Evolutionary conservation across 768 basidiomycete species (phyloP), one percentile per base, ranked within the genome.

Genomic region (Hydnum rufescens): DNA sequence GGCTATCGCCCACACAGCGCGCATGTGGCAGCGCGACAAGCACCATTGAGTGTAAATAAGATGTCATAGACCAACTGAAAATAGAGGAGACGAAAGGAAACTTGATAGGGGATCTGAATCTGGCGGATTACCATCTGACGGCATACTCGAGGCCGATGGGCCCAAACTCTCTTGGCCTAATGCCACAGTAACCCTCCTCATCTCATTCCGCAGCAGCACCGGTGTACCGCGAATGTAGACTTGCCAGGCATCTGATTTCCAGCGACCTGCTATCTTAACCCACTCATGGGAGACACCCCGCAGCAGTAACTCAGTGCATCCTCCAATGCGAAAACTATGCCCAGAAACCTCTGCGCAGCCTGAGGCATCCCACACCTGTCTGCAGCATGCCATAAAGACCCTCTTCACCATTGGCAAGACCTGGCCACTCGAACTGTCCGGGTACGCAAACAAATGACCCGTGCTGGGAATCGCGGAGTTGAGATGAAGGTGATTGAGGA

Each of bases 251-350:
- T 54, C 47, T 4, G 57, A 59, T 6, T 22, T 30, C 57, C 58
- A 59, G 2, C 58, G 36, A 4, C 57, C 58, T n/a, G 49, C 51
- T 31, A 34, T 23, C 34, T 52, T 47, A 2, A 59, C 57, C 1
- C 51, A 31, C 3, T 47, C 28, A 2, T 53, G 57, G 3, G 51
- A 34, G 6, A 52, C 36, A 4, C 58, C 52, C 1, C 23, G 49
- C 28, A 53, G 32, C 4, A 57, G 29, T 5, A 55, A 39, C 25
- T 55, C 52, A 0, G 54, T 59, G 4, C 57, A 52, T 0, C 58
- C 58, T 6, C 58, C 55, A 23, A 57, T 59, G 1, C 57, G 56
- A 32, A 58, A 58, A 19, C 53, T 25, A 36, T 58, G 58, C 8
- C 57, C 57, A 2, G 53, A 44, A 0, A 52, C 19, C 5, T 2